Evolutionary conservation across 306 rosid species (phyloP).

Genomic region (Geum urbanum): DNA sequence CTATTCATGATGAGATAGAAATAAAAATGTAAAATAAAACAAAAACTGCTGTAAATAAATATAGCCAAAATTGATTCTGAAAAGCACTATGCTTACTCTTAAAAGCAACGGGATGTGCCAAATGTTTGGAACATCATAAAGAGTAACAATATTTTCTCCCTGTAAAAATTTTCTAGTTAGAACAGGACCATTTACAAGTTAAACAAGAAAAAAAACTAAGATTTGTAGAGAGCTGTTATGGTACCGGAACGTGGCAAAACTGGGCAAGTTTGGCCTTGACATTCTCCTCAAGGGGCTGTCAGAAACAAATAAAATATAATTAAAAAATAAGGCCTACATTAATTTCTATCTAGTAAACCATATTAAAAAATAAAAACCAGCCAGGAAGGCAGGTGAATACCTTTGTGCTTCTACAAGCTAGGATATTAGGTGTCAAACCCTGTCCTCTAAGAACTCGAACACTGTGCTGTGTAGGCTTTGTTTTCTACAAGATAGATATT

Average conservation of each 20-base stretch:
- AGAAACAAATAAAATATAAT: slow-evolving; percentile 19
- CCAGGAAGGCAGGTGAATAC: slow-evolving; percentile 36
- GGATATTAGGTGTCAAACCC: slow-evolving; percentile 77
- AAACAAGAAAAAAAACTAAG: slow-evolving; percentile 15
- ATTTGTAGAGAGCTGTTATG: slow-evolving; percentile 7
- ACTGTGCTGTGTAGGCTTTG: slow-evolving; percentile 91
- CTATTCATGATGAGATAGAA: slow-evolving; percentile 39
- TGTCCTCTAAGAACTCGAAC: slow-evolving; percentile 83
- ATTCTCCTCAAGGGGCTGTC: slow-evolving; percentile 64
- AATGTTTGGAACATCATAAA: slow-evolving; percentile 82
- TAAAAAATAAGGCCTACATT: slow-evolving; percentile 15
- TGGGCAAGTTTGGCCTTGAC: slow-evolving; percentile 72
- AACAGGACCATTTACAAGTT: neutral
- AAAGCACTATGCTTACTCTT: slow-evolving; percentile 47
- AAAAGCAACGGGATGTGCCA: slow-evolving; percentile 80
- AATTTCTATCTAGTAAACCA: no score
- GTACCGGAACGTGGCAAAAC: slow-evolving; percentile 87
- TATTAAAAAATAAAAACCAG: slow-evolving; percentile 4
- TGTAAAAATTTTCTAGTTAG: slow-evolving; percentile 31
- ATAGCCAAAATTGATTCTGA: neutral
- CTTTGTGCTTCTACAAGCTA: slow-evolving; percentile 85
- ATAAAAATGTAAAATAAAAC: neutral
- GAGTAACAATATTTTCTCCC: slow-evolving; percentile 64
- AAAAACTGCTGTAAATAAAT: neutral
- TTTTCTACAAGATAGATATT: slow-evolving; percentile 51